Conservation (phyloP, 2,329 filamentous ascomycete species). For the Trichophyton schoenleinii region DNA sequence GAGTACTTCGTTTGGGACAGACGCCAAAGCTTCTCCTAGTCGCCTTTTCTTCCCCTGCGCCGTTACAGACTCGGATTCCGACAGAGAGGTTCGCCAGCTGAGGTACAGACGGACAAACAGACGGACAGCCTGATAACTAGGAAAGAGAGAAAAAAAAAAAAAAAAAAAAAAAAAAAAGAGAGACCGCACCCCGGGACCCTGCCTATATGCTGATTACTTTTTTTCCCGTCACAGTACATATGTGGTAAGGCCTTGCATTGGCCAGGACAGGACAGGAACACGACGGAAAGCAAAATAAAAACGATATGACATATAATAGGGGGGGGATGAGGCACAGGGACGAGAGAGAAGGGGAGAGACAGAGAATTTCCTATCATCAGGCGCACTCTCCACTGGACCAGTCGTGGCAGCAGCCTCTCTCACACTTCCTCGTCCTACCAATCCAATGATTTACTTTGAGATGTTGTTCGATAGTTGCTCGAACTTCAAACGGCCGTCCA, state of each 20-base stretch:
- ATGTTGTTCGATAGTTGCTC: conserved; percentile 2
- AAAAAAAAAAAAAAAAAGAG: too few relatives aligned
- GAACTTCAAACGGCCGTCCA: background rate
- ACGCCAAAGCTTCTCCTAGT: conserved; percentile 1
- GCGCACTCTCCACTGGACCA: background rate
- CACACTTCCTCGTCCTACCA: conserved; percentile 2
- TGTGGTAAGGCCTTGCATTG: background rate
- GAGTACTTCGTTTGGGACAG: background rate
- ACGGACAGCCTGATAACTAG: background rate
- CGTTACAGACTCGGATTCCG: background rate
- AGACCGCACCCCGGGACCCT: background rate
- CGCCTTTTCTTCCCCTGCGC: background rate
- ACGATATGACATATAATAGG: background rate
- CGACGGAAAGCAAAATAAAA: background rate
- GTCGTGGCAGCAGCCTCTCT: conserved; percentile 1
- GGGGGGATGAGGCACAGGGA: background rate
- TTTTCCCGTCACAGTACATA: background rate
- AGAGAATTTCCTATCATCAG: background rate
- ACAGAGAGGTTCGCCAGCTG: background rate
- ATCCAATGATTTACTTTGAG: background rate
- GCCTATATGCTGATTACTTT: background rate
- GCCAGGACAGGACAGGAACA: background rate
- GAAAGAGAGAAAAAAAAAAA: too few relatives aligned
- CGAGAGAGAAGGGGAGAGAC: too few relatives aligned
- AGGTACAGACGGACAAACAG: background rate